Conservation (phyloP, 2,329 filamentous ascomycete species). For the Aspergillus sp. region DNA sequence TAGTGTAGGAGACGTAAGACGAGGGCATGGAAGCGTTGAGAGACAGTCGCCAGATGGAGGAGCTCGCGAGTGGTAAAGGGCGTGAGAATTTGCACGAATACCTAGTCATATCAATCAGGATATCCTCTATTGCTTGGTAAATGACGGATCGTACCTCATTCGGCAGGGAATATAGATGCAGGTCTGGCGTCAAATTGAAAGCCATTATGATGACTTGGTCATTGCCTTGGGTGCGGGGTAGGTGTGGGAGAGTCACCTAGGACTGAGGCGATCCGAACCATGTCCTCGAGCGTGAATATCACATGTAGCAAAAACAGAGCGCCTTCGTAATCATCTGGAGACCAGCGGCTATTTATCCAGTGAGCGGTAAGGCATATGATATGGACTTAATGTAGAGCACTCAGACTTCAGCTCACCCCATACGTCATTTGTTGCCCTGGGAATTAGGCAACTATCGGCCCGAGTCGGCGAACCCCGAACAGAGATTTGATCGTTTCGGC, state of each 20-base stretch:
- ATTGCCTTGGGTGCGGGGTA: background rate
- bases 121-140: background rate
- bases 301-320: background rate
- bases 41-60: slow-evolving; percentile 59
- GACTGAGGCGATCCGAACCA: background rate
- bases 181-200: slow-evolving; percentile 5
- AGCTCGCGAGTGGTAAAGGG: slow-evolving; percentile 52
- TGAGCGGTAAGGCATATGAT: background rate
- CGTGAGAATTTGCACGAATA: slow-evolving; percentile 53
- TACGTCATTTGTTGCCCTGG: background rate
- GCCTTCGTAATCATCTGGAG: background rate
- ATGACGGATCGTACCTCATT: slow-evolving; percentile 30
- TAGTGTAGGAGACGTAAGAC: slow-evolving; percentile 64
- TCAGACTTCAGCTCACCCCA: background rate
- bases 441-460: background rate
- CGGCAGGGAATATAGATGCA: slow-evolving; percentile 30
- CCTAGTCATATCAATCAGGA: slow-evolving; percentile 33
- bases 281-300: background rate
- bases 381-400: background rate
- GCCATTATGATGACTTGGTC: slow-evolving; percentile 12
- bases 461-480: background rate
- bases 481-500: background rate
- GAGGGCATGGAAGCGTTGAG: slow-evolving; percentile 62
- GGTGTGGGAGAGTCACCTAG: background rate
- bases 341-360: background rate